A percentile compares a stretch with the other conserved stretches of the same genome.
Conservation (phyloP, 352 stramenopile genomes). For the Pythium aristosporum region DNA sequence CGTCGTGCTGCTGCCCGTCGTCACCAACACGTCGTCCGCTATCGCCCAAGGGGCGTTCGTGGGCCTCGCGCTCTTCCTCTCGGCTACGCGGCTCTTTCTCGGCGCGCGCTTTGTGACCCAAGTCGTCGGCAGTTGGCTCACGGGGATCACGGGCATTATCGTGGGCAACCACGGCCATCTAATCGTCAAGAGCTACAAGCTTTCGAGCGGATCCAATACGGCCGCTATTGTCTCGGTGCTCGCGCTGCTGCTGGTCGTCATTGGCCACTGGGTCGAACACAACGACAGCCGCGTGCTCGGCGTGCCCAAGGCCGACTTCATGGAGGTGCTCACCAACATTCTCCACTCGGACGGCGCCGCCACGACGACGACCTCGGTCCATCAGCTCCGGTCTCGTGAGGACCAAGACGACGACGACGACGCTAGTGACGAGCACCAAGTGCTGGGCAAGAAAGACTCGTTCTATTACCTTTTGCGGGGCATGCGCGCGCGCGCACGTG, state of each 20-base stretch:
- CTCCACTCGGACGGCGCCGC: conserved; percentile 38
- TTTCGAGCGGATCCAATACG: conserved; percentile 44
- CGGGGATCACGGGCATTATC: conserved; percentile 51
- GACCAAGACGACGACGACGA: conserved; percentile 24
- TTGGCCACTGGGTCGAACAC: conserved; percentile 73
- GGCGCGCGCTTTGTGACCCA: conserved; percentile 55
- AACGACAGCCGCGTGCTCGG: conserved; percentile 68
- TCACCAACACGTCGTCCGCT: conserved; percentile 39
- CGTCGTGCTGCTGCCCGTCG: conserved; percentile 59
- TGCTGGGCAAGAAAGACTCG: conserved; percentile 62
- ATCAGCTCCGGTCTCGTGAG: conserved; percentile 3
- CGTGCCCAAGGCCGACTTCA: conserved; percentile 60
- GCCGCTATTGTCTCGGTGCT: conserved; percentile 47
- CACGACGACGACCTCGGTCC: conserved; percentile 6
- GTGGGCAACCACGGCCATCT: conserved; percentile 60
- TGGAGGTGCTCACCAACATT: conserved; percentile 66
- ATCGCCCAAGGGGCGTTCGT: conserved; percentile 28
- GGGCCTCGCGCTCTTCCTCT: conserved; percentile 37
- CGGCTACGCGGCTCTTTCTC: conserved; percentile 36
- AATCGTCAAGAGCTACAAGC: conserved; percentile 43
- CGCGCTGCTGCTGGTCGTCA: conserved; percentile 47
- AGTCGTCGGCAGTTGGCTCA: conserved; percentile 59
- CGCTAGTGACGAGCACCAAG: conserved; percentile 25
- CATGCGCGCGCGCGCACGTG: conserved; percentile 39
- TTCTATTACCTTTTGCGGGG: conserved; percentile 75